Percentiles rank a stretch among this genome's conserved stretches.
These are phyloP conservation scores for Clavispora phyllophila DNA, from an alignment of 805 yeast genomes.

Conservation along the genomic window DNA sequence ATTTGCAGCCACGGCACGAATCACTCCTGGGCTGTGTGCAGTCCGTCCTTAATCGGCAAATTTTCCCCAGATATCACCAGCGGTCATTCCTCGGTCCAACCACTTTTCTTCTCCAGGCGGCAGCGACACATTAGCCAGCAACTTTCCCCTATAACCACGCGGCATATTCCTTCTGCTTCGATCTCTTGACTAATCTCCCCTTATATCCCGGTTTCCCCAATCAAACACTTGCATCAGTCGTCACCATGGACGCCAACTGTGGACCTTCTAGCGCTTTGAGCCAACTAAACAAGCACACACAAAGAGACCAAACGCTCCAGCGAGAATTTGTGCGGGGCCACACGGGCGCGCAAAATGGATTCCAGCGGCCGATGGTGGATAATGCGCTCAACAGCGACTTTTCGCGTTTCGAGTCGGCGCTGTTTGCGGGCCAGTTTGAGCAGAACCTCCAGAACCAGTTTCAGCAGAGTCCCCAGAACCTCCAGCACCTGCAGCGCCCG, in stretches of 20 bases:
- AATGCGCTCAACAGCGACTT: not conserved
- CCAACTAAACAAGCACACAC: slow-evolving; percentile 37
- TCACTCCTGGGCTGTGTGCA: not conserved
- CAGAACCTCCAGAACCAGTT: not conserved
- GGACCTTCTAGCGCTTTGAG: slow-evolving; percentile 43
- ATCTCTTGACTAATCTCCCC: no score
- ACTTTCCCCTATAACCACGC: no score
- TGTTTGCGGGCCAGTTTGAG: slow-evolving; percentile 18
- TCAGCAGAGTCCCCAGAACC: not conserved
- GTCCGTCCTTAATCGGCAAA: slow-evolving; percentile 1
- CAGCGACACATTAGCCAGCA: not conserved
- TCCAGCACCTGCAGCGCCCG: not conserved
- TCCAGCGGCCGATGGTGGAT: slow-evolving; percentile 9
- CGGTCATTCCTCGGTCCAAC: not conserved
- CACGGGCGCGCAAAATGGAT: slow-evolving; percentile 6
- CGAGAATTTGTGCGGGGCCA: slow-evolving; percentile 20
- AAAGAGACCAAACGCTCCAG: slow-evolving; percentile 37
- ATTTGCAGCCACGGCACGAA: not conserved
- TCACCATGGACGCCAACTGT: slow-evolving; percentile 42
- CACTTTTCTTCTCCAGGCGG: not conserved
- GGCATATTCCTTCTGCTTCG: no score
- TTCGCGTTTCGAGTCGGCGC: slow-evolving; percentile 6
- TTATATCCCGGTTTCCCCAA: no score
- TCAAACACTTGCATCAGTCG: no score
- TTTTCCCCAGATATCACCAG: slow-evolving; percentile 1